These are phyloP conservation scores for Botryotinia narcissicola DNA, from an alignment of 2,329 filamentous ascomycete genomes.

Conservation along the genomic window DNA sequence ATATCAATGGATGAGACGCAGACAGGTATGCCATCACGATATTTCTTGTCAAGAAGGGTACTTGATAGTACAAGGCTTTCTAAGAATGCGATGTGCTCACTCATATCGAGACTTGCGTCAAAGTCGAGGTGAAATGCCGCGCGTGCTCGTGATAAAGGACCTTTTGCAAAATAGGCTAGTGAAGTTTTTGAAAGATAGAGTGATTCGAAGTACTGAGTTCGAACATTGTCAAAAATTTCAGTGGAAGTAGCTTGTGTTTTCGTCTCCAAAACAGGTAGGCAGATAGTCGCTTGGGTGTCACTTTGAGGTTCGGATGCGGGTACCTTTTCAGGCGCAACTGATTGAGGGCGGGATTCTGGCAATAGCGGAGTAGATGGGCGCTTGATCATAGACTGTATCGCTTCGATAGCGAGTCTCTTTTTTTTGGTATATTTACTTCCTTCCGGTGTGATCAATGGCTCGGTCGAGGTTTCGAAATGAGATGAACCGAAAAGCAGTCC, in stretches of 20 bases:
- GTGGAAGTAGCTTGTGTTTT: constrained; percentile 42
- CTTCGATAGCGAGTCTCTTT: constrained; percentile 59
- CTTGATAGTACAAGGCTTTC: constrained; percentile 65
- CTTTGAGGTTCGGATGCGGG: constrained; percentile 17
- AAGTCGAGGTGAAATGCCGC: constrained; percentile 65
- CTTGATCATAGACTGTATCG: constrained; percentile 59
- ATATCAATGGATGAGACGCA: constrained; percentile 56
- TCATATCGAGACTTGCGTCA: constrained; percentile 58
- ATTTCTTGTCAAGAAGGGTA: constrained; percentile 74
- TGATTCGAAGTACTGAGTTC: constrained; percentile 57
- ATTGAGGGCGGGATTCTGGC: constrained; percentile 25
- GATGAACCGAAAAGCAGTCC: not conserved
- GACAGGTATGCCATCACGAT: constrained; percentile 65
- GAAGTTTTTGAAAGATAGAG: constrained; percentile 69
- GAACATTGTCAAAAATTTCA: constrained; percentile 57
- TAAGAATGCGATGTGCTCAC: constrained; percentile 66
- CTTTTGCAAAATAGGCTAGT: constrained; percentile 80
- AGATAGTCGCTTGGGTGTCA: constrained; percentile 5
- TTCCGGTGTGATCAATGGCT: constrained; percentile 25
- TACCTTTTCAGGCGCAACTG: constrained; percentile 14
- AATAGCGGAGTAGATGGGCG: constrained; percentile 38
- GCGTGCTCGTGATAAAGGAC: constrained; percentile 71
- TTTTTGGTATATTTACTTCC: constrained; percentile 44
- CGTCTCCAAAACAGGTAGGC: not conserved
- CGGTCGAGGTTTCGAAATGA: not conserved